Base-by-base conservation (phyloP, 371 early-diverging fungal genomes). In the Thermomucor indicae-seudaticae region DNA sequence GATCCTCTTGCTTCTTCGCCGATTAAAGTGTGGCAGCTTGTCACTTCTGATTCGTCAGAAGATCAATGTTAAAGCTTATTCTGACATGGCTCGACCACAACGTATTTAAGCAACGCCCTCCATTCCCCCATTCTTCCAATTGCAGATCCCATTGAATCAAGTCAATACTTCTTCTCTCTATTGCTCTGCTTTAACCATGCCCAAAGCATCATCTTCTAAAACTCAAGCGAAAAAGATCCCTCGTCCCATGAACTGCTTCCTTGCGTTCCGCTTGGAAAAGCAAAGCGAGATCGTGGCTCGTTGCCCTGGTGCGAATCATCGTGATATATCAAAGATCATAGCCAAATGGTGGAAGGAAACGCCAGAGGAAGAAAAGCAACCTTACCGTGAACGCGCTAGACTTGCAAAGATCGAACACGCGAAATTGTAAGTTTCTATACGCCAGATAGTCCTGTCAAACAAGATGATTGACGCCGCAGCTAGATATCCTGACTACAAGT, bases 281-380 rank as follows among this genome's bases (percentile, higher is more conserved):
- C 82, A 83, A 59, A 68, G 70, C 7, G 80, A 80, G 54, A 78
- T 83, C 10, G 62, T 83, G 22, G 61, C 66, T 28, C 57, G 58
- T 11, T 67, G 80, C 43, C 76, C 74, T 0, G 79, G 81, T 24
- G 75, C 72, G 11, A 81, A 80, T 43, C 80, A 83, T 69, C 84
- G 80, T 49, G 82, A 81, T 34, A 70, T 85, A 6, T 81, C 80
- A 6, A 70, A 75, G 29, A 80, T 85, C 45, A 79, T 81, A 43
- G 85, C 80, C 5, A 65, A 79, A 45, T 78, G 79, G 84, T 86
- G 86, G 86, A 75, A 72, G 47, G 58, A 62, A 19, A 78, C 76
- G 49, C 54, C 70, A 12, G 71, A 75, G 6, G 56, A 64, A 10
- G 75, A 81, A 28, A 84, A 81, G 65, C 68, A 75, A 29, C 57